A percentile compares a stretch with the other conserved stretches of the same genome.
phyloP scores from a whole-genome alignment of 2,329 filamentous ascomycete genomes.

The Chalaropsis ovoidea region DNA sequence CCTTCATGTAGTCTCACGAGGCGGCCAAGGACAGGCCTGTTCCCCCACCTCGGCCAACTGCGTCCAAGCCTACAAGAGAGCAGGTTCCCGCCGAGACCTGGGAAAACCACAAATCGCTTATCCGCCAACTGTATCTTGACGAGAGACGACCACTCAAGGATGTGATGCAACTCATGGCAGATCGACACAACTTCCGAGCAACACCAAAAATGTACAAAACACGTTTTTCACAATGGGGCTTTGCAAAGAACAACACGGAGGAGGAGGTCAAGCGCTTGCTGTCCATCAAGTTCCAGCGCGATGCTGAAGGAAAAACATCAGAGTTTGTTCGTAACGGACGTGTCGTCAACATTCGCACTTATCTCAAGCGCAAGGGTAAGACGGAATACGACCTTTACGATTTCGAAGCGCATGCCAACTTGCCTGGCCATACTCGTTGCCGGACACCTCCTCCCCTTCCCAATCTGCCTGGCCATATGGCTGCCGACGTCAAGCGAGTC shows the following conservation, averaged over 20 bases:
- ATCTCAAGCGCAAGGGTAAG: constrained; percentile 44
- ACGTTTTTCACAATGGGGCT: constrained; percentile 46
- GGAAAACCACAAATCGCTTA: constrained; percentile 41
- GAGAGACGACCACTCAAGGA: constrained; percentile 44
- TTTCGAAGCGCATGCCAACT: constrained; percentile 37
- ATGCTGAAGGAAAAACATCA: constrained; percentile 44
- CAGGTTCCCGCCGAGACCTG: constrained; percentile 40
- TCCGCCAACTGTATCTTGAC: constrained; percentile 40
- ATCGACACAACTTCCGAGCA: constrained; percentile 40
- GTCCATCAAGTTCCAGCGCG: constrained; percentile 44
- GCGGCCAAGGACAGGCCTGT: constrained; percentile 14
- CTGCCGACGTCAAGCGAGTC: constrained; percentile 37
- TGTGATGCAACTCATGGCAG: constrained; percentile 44
- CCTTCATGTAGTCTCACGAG: background rate
- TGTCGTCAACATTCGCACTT: constrained; percentile 43
- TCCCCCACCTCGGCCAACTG: constrained; percentile 21
- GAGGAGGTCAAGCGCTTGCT: constrained; percentile 43
- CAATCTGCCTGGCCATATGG: constrained; percentile 34
- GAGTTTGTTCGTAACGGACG: constrained; percentile 45
- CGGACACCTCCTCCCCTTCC: constrained; percentile 39
- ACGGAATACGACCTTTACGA: constrained; percentile 44
- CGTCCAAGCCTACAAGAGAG: constrained; percentile 31
- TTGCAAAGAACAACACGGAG: constrained; percentile 47
- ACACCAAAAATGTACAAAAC: constrained; percentile 50
- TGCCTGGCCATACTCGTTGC: constrained; percentile 38